These are phyloP conservation scores for Inga oerstediana DNA, from an alignment of 306 rosid species.

Conservation along the genomic window DNA sequence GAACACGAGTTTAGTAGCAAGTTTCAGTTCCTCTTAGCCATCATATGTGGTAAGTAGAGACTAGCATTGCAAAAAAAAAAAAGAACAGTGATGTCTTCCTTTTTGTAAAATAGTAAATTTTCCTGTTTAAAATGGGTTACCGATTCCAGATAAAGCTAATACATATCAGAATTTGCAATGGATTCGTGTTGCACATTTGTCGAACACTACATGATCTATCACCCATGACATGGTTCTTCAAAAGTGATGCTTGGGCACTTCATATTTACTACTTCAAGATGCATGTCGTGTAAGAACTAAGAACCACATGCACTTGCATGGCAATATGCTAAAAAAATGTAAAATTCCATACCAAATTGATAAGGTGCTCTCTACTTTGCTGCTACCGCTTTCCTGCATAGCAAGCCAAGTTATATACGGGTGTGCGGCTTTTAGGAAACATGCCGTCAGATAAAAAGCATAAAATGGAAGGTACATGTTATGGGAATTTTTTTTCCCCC, in stretches of 20 bases:
- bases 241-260: background rate
- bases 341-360: background rate
- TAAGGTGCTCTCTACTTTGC: background rate
- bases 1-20: background rate
- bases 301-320: background rate
- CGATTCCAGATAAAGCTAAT: background rate
- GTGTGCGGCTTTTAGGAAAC: background rate
- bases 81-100: background rate
- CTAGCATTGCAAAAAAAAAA: conserved; percentile 31
- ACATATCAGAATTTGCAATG: background rate
- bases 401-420: background rate
- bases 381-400: background rate
- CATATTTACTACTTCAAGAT: background rate
- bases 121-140: background rate
- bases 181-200: background rate
- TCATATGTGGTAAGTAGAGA: background rate
- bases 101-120: background rate
- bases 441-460: background rate
- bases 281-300: background rate
- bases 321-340: background rate
- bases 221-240: background rate
- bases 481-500: background rate
- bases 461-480: background rate
- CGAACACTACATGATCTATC: background rate
- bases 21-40: background rate